phyloP scores from a whole-genome alignment of 176 grass and related monocot species.

The sorghum (Sorghum bicolor) region DNA sequence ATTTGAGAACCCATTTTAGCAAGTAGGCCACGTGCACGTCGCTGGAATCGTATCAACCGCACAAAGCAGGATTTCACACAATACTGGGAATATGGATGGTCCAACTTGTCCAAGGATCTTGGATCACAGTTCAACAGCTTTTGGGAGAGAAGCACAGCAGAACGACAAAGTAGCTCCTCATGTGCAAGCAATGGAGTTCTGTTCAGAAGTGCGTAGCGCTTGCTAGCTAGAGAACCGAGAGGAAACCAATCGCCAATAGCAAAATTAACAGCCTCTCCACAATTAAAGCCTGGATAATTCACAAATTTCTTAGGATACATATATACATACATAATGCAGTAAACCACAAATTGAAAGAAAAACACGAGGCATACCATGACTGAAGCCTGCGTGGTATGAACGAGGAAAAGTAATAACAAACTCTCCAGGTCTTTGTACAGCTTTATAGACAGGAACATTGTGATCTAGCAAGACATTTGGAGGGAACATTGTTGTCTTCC shows the following conservation, averaged over 20 bases:
- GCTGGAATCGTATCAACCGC: constrained; percentile 67
- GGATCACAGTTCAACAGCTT: constrained; percentile 29
- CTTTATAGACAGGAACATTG: constrained; percentile 87
- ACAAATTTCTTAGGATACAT: constrained; percentile 27
- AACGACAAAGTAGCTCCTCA: constrained; percentile 84
- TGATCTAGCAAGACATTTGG: constrained; percentile 78
- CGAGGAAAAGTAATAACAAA: constrained; percentile 94
- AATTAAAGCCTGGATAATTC: constrained; percentile 75
- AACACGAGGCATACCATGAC: constrained; percentile 63
- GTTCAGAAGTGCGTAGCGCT: constrained; percentile 59
- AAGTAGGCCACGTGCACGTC: constrained; percentile 42
- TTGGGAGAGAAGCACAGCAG: constrained; percentile 60
- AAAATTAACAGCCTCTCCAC: constrained; percentile 82
- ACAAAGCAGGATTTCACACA: constrained; percentile 77
- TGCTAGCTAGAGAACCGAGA: constrained; percentile 59
- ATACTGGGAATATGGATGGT: constrained; percentile 48
- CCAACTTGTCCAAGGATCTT: constrained; percentile 32
- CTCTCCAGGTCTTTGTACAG: constrained; percentile 93
- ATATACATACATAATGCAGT: not conserved
- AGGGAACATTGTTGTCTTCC: constrained; percentile 98
- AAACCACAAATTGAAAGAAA: not conserved
- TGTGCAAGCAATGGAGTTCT: constrained; percentile 73
- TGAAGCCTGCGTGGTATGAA: constrained; percentile 92
- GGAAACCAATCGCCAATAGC: constrained; percentile 77
- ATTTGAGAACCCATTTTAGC: constrained; percentile 61